Base-by-base conservation (phyloP, 495 filamentous ascomycete species). In the Trichocladium uniseriatum region DNA sequence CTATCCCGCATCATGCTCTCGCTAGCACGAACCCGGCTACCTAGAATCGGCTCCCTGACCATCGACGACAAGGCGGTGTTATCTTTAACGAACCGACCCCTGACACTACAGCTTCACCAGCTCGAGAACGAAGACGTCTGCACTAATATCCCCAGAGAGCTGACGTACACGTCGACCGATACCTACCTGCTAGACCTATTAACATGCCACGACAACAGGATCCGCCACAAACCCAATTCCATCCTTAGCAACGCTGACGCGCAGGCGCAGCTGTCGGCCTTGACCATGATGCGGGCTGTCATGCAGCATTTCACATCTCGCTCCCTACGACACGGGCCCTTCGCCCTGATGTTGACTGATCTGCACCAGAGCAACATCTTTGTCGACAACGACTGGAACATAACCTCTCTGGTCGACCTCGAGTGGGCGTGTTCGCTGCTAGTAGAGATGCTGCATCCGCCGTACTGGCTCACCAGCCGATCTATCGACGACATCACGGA, bases 381-480 rank as follows among this genome's bases (percentile, higher is more conserved):
- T 27, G 59, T 67, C 13, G 63, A 67, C 22, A 34, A 54, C 18
- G 34, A 54, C 32, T 54, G 45, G 45, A 37, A 43, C 34, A 40
- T 54, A 8, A 54, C 51, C 3, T 13, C 45, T 8, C 35, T 54
- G 2, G 48, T 54, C 32, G 45, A 54, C 37, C 44, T 54, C 31
- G 45, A 54, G 27, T 54, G 51, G 45, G 41, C 45, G 21, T 62
- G 53, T 37, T 53, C 53, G 1, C 45, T 48, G 9, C 59, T 57
- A 18, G 43, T 43, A 1, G 63, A 66, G 42, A 49, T 47, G 14
- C 27, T 54, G 7, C 24, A 18, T 5, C 49, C 55, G 18, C 61
- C 59, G 14, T 57, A 57, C 29, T 64, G 59, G 59, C 38, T 67
- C 7, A 55, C 59, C 7, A 51, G 53, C 37, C 50, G 38, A n/a